Conservation (phyloP, 1,139 yeast genomes). For the Wickerhamiella infanticola region DNA sequence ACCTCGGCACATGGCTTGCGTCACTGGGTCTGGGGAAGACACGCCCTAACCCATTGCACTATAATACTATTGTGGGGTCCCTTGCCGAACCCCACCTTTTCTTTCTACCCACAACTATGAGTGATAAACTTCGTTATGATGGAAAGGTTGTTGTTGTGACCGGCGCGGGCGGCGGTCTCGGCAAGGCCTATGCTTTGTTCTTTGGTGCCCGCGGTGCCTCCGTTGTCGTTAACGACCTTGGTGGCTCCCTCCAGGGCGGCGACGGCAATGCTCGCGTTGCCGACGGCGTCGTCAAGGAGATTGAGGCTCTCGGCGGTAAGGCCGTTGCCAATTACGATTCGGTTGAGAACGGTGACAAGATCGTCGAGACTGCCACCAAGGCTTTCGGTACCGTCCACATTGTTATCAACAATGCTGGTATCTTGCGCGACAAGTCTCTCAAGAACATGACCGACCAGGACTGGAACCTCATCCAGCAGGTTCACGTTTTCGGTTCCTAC, state of each 20-base stretch:
- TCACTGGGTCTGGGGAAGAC: not conserved
- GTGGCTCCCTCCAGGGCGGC: constrained; percentile 65
- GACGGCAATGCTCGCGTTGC: constrained; percentile 40
- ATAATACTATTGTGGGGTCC: not conserved
- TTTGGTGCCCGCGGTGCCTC: constrained; percentile 87
- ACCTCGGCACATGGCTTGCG: not conserved
- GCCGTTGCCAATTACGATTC: constrained; percentile 95
- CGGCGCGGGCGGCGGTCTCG: constrained; percentile 97
- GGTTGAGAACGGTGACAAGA: constrained; percentile 73
- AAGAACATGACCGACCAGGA: constrained; percentile 74
- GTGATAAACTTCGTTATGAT: constrained; percentile 35
- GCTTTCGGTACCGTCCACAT: constrained; percentile 82
- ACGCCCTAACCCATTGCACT: not conserved
- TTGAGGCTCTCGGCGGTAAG: constrained; percentile 54
- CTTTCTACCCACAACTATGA: constrained; percentile 3
- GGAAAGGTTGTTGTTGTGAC: constrained; percentile 83
- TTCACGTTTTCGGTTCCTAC: constrained; percentile 81
- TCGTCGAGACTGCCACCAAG: constrained; percentile 73
- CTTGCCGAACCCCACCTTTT: not conserved
- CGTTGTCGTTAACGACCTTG: constrained; percentile 83
- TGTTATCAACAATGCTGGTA: constrained; percentile 88
- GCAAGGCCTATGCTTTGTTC: constrained; percentile 73
- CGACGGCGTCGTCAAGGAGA: constrained; percentile 77
- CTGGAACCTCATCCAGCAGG: constrained; percentile 66
- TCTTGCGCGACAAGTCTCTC: constrained; percentile 48